Base-by-base conservation (phyloP, 139 green algal genomes). In the Chlamydomonas sp. region DNA sequence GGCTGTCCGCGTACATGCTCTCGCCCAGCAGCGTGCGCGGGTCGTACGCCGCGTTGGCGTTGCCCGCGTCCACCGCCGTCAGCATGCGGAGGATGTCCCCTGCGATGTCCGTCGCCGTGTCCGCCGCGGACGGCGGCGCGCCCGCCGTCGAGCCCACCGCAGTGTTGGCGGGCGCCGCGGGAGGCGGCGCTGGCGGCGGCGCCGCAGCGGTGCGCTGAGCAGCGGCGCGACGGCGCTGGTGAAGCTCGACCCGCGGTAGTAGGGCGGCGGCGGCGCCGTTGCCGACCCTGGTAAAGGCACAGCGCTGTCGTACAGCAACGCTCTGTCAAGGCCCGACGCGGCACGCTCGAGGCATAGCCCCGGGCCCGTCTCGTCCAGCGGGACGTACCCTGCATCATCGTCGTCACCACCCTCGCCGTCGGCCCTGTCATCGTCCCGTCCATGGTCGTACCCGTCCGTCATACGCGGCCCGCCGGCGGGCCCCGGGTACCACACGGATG, bases 21-120 rank as follows among this genome's bases (percentile, higher is more conserved):
- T 88, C 84, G 6, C 75, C 74, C 63, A 88, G 75, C 9, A 77
- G 49, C n/a, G 58, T 58, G 5, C 75, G 18, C 14, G 75, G 16
- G 84, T 83, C 58, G 66, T 83, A 83, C 17, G 57, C 75, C 4
- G 63, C 63, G 4, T 78, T 31, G 1, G 84, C 84, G 49, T 69
- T 88, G 57, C 84, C 16, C 20, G 57, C 62, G 58, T 88, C 84
- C n/a, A 88, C 84, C 2, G 49, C 63, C 1, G 84, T 63, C 84
- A 88, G 20, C 84, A 83, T 88, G 8, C 84, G 74, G 75, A 88
- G 57, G 62, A 88, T 88, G 84, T 88, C 84, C 18, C 84, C 64
- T 0, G 63, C 84, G 20, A 88, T 77, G 63, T 83, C 84, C 1
- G 75, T 83, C 9, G 75, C 84, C 75, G 77, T 77, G 76, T 88